phyloP scores from a whole-genome alignment of 129 eudicot genomes.

The Flaveria ramosissima region DNA sequence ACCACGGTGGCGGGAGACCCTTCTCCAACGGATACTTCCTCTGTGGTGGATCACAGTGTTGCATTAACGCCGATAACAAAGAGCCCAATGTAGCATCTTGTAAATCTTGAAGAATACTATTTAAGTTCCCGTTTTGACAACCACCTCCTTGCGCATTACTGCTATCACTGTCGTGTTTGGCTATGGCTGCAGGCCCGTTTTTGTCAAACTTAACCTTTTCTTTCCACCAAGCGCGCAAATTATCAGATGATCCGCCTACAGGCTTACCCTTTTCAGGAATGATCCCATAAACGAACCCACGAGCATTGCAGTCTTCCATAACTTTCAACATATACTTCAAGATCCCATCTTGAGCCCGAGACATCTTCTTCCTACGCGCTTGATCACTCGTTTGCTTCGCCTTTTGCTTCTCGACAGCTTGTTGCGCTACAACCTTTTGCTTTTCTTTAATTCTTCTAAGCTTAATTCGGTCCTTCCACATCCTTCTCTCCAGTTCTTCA shows the following conservation, averaged over 20 bases:
- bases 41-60: conserved; percentile 87
- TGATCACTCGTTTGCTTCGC: conserved; percentile 64
- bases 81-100: conserved; percentile 98
- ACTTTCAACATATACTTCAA: conserved; percentile 94
- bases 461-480: conserved; percentile 90
- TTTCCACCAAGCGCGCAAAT: conserved; percentile 97
- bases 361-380: conserved; percentile 92
- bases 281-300: conserved; percentile 93
- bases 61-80: conserved; percentile 87
- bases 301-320: conserved; percentile 95
- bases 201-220: conserved; percentile 94
- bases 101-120: conserved; percentile 65
- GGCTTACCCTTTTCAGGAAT: conserved; percentile 97
- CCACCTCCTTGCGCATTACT: conserved; percentile 47
- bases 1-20: conserved; percentile 93
- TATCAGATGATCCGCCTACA: conserved; percentile 90
- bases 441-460: conserved; percentile 73
- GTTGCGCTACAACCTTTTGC: conserved; percentile 64
- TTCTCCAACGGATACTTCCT: conserved; percentile 83
- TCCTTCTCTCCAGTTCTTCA: conserved; percentile 71
- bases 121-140: conserved; percentile 43
- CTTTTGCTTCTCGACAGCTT: conserved; percentile 76
- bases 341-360: conserved; percentile 90
- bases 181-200: conserved; percentile 86
- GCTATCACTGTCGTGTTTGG: conserved; percentile 62